These are phyloP conservation scores for Colletotrichum plurivorum DNA, from an alignment of 2,329 filamentous ascomycete genomes.

Conservation along the genomic window DNA sequence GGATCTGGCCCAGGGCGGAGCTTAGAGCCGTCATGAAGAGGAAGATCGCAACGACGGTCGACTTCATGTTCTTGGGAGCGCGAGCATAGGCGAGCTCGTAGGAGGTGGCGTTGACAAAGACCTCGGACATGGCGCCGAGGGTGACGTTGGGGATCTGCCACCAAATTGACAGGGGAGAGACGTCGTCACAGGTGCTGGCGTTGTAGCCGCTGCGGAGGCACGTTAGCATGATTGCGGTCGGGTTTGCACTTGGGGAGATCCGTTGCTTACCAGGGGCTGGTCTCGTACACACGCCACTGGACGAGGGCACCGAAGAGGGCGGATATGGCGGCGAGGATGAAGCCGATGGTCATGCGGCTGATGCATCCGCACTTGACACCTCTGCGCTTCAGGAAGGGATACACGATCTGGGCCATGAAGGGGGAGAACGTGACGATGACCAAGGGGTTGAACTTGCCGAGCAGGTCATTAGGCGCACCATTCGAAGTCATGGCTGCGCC, in stretches of 20 bases:
- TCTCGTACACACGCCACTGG: conserved; percentile 71
- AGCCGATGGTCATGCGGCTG: conserved; percentile 70
- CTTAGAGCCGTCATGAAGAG: conserved; percentile 72
- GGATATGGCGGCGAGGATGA: conserved; percentile 61
- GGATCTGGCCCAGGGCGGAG: conserved; percentile 62
- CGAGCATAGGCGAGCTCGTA: conserved; percentile 79
- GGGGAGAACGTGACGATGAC: conserved; percentile 71
- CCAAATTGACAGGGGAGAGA: conserved; percentile 65
- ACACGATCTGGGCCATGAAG: conserved; percentile 67
- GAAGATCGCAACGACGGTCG: conserved; percentile 69
- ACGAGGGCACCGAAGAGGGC: conserved; percentile 71
- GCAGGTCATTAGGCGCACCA: conserved; percentile 72
- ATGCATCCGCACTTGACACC: conserved; percentile 72
- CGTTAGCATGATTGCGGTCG: neutral
- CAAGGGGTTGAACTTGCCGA: conserved; percentile 72
- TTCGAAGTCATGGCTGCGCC: conserved; percentile 60
- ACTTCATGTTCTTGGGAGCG: conserved; percentile 75
- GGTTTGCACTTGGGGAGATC: neutral
- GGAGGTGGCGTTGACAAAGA: conserved; percentile 73
- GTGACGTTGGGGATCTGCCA: conserved; percentile 63
- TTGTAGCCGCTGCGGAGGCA: conserved; percentile 53
- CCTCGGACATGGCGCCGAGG: conserved; percentile 67
- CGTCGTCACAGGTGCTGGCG: conserved; percentile 55
- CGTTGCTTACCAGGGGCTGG: conserved; percentile 58
- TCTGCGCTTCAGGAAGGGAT: conserved; percentile 66